Evolutionary conservation across 768 basidiomycete genomes (phyloP).

Genomic region (Agaricus sinodeliciosus): DNA sequence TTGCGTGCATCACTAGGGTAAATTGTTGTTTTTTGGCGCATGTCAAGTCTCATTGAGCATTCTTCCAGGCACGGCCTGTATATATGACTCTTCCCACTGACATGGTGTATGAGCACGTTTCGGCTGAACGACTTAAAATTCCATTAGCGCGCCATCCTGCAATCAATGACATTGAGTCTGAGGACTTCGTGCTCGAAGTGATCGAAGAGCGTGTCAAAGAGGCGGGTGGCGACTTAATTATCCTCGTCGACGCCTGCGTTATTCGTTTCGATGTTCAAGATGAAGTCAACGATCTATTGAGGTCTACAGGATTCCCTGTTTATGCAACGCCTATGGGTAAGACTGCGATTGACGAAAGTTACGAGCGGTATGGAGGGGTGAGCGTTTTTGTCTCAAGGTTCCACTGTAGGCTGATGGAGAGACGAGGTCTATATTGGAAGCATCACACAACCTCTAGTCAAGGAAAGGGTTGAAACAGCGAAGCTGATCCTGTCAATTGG

Average conservation of each 20-base stretch:
- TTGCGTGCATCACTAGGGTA: slow-evolving; percentile 56
- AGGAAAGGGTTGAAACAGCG: slow-evolving; percentile 66
- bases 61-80: slow-evolving; percentile 66
- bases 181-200: slow-evolving; percentile 66
- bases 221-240: slow-evolving; percentile 61
- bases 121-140: slow-evolving; percentile 53
- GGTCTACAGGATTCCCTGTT: slow-evolving; percentile 64
- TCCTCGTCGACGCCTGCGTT: slow-evolving; percentile 80
- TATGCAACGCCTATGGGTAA: slow-evolving; percentile 82
- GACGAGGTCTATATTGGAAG: slow-evolving; percentile 70
- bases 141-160: slow-evolving; percentile 46
- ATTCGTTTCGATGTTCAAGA: slow-evolving; percentile 61
- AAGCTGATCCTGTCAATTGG: slow-evolving; percentile 75
- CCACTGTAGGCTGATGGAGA: neutral
- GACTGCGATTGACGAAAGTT: slow-evolving; percentile 62
- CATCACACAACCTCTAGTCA: slow-evolving; percentile 58
- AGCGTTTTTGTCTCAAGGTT: slow-evolving; percentile 20
- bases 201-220: slow-evolving; percentile 59
- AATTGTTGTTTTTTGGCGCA: slow-evolving; percentile 8
- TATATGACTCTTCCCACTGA: slow-evolving; percentile 87
- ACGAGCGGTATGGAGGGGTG: slow-evolving; percentile 75
- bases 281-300: slow-evolving; percentile 57
- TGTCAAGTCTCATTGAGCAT: neutral
- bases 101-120: slow-evolving; percentile 62
- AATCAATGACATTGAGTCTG: slow-evolving; percentile 48